Percentiles rank a stretch among this genome's conserved stretches.
Conservation (phyloP, 78 protist species). For the Cyanophora paradoxa region DNA sequence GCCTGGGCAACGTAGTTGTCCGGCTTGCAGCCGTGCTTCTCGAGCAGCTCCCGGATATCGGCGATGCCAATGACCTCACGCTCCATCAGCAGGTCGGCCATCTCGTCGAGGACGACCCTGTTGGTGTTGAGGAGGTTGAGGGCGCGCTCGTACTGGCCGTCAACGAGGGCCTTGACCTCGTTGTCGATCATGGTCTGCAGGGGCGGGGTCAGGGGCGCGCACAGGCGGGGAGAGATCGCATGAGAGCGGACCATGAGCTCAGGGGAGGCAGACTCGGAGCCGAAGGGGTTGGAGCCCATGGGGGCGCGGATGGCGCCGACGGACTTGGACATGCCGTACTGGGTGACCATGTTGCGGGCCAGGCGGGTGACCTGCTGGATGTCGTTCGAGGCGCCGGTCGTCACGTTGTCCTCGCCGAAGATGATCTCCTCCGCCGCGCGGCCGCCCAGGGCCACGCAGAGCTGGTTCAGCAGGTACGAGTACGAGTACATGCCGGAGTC, state of each 20-base stretch:
- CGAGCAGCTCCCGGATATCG: too few relatives aligned
- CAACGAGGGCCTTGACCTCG: conserved; percentile 15
- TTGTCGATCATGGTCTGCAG: too few relatives aligned
- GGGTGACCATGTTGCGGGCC: conserved; percentile 56
- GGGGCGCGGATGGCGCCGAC: too few relatives aligned
- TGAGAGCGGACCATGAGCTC: too few relatives aligned
- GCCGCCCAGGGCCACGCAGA: conserved; percentile 82
- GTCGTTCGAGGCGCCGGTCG: conserved; percentile 94
- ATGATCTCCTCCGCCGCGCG: conserved; percentile 46
- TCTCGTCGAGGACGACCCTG: conserved; percentile 8
- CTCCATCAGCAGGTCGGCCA: conserved; percentile 26
- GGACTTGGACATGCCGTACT: conserved; percentile 33
- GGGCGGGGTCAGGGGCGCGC: too few relatives aligned
- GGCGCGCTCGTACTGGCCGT: conserved; percentile 19
- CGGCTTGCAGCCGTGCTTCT: too few relatives aligned
- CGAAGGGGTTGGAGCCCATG: too few relatives aligned
- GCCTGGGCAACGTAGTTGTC: too few relatives aligned
- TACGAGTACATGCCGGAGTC: conserved; percentile 52
- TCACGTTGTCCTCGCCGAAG: conserved; percentile 40
- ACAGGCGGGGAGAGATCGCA: too few relatives aligned
- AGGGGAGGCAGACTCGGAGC: too few relatives aligned
- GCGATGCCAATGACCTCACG: too few relatives aligned
- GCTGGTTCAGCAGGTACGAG: conserved; percentile 44
- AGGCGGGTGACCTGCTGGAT: conserved; percentile 64
- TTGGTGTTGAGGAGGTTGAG: conserved; percentile 12